A percentile compares a stretch with the other conserved stretches of the same genome.
Evolutionary conservation across 495 filamentous ascomycete genomes (phyloP).

Genomic region (Podospora bellae-mahoneyi): DNA sequence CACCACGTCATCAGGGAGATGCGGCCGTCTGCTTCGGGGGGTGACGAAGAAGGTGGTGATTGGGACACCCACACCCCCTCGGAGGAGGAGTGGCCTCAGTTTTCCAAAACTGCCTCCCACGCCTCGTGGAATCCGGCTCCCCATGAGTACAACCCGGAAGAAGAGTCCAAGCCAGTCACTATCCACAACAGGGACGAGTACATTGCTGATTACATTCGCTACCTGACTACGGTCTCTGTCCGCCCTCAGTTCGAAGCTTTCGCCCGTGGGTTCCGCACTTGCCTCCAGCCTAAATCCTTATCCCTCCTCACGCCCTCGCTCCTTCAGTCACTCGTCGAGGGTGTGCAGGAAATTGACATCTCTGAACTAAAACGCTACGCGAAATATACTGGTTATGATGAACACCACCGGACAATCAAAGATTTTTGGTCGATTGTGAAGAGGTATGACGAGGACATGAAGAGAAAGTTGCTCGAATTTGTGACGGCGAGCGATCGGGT

Average conservation of each 20-base stretch:
- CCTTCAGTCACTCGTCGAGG: constrained; percentile 77
- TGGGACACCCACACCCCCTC: neutral
- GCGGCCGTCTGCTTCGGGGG: constrained; percentile 24
- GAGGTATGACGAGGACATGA: constrained; percentile 62
- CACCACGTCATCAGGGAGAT: constrained; percentile 49
- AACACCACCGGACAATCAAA: constrained; percentile 60
- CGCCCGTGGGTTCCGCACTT: constrained; percentile 71
- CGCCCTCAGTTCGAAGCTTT: constrained; percentile 77
- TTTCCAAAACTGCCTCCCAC: constrained; percentile 21
- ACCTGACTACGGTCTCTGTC: constrained; percentile 76
- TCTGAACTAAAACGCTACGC: constrained; percentile 62
- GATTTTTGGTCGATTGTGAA: constrained; percentile 83
- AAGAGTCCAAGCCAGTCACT: constrained; percentile 64
- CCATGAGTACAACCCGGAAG: constrained; percentile 32
- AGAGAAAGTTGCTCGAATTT: constrained; percentile 78
- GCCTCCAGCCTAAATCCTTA: constrained; percentile 65
- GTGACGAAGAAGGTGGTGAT: neutral
- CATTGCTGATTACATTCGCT: constrained; percentile 83
- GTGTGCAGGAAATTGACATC: constrained; percentile 72
- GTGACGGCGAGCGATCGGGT: constrained; percentile 90
- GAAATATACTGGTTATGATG: constrained; percentile 75
- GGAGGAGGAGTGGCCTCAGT: constrained; percentile 41
- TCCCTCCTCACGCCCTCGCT: constrained; percentile 65
- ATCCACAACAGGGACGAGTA: constrained; percentile 72
- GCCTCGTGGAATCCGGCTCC: constrained; percentile 26